These are phyloP conservation scores for Phoma sp. DNA, from an alignment of 2,329 filamentous ascomycete species.

Conservation along the genomic window DNA sequence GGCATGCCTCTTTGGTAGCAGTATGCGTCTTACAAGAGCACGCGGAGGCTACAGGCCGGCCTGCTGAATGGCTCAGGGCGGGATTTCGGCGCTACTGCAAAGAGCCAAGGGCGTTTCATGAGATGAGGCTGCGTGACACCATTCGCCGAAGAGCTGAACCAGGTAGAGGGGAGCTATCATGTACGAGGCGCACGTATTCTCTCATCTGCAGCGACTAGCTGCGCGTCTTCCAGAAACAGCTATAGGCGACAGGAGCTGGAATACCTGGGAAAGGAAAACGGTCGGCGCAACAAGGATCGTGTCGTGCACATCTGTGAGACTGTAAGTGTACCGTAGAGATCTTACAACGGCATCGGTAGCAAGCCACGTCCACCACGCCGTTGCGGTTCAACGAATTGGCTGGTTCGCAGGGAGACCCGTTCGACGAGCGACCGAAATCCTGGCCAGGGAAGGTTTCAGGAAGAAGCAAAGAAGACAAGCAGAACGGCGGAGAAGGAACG, in stretches of 20 bases:
- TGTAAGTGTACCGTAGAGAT: slow-evolving; percentile 2
- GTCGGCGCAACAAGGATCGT: slow-evolving; percentile 14
- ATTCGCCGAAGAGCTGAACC: slow-evolving; percentile 36
- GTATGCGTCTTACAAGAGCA: slow-evolving; percentile 24
- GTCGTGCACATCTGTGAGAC: slow-evolving; percentile 17
- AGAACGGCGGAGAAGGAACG: slow-evolving; percentile 30
- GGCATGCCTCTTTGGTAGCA: slow-evolving; percentile 27
- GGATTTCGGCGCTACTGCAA: slow-evolving; percentile 28
- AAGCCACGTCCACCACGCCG: slow-evolving; percentile 12
- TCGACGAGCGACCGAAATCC: slow-evolving; percentile 20
- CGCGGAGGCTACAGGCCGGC: slow-evolving; percentile 25
- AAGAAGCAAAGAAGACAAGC: slow-evolving; percentile 32
- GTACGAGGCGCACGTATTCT: slow-evolving; percentile 29
- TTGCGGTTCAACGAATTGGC: slow-evolving; percentile 5
- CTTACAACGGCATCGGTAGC: slow-evolving; percentile 10
- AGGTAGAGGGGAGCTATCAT: slow-evolving; percentile 31
- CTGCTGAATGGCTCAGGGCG: slow-evolving; percentile 18
- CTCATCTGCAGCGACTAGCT: slow-evolving; percentile 33
- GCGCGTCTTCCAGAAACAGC: slow-evolving; percentile 31
- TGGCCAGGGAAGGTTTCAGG: slow-evolving; percentile 22
- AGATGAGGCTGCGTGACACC: slow-evolving; percentile 42
- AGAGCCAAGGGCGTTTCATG: slow-evolving; percentile 30
- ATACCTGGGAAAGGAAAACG: slow-evolving; percentile 10
- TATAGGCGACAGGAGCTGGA: slow-evolving; percentile 17
- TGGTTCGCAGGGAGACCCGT: slow-evolving; percentile 16